These are phyloP conservation scores for Sclerotinia spermophila DNA, from an alignment of 2,329 filamentous ascomycete genomes.

Conservation along the genomic window DNA sequence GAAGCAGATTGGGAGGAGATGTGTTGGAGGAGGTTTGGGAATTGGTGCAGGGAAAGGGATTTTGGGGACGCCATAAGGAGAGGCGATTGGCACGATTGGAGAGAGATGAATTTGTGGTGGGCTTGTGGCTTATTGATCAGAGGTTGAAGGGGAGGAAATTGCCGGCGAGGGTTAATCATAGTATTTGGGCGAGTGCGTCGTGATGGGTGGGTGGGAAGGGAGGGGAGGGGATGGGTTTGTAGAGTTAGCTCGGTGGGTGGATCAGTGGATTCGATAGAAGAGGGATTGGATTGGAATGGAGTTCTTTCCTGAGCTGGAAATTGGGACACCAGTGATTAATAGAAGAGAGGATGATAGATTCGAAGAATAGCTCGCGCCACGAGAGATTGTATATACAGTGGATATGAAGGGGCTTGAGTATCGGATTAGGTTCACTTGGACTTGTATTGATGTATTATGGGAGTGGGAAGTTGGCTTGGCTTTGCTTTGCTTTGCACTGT, in stretches of 20 bases:
- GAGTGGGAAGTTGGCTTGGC: too few relatives aligned
- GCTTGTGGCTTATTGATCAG: conserved; percentile 80
- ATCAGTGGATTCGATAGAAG: background rate
- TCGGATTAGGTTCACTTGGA: too few relatives aligned
- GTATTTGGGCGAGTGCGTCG: conserved; percentile 69
- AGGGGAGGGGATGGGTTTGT: too few relatives aligned
- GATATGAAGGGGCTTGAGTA: too few relatives aligned
- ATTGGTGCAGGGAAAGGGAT: conserved; percentile 61
- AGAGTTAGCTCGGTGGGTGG: conserved; percentile 26
- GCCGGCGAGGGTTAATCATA: conserved; percentile 65
- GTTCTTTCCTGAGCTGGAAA: too few relatives aligned
- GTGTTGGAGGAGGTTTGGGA: conserved; percentile 75
- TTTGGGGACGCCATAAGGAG: conserved; percentile 44
- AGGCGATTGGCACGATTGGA: conserved; percentile 54
- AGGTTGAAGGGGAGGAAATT: conserved; percentile 75
- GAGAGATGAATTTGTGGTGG: conserved; percentile 74
- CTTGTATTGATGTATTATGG: too few relatives aligned
- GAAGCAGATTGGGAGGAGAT: conserved; percentile 63
- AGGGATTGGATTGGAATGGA: background rate
- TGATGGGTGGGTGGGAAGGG: conserved; percentile 43
- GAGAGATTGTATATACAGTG: too few relatives aligned
- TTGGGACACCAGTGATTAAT: too few relatives aligned
- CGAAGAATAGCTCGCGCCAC: too few relatives aligned
- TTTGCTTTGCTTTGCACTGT: too few relatives aligned
- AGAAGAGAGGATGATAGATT: too few relatives aligned